Conservation (phyloP, 805 yeast genomes). For the Tetrapisispora pingtungensis region DNA sequence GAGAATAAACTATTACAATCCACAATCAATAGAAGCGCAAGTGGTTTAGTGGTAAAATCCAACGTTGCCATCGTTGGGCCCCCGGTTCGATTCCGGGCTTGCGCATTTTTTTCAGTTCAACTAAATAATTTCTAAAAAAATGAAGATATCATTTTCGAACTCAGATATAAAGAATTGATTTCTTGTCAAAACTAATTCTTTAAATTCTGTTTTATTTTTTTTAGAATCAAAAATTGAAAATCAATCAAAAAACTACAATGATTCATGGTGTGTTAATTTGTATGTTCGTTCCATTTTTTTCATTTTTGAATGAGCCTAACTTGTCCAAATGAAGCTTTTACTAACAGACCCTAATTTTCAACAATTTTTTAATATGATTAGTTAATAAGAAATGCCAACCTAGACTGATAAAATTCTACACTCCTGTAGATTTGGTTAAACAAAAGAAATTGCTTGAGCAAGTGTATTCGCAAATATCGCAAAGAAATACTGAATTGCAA, state of each 20-base stretch:
- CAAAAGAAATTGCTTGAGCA: constrained; percentile 75
- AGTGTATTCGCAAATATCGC: constrained; percentile 66
- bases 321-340: neutral
- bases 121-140: no score
- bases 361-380: constrained; percentile 14
- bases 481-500: constrained; percentile 54
- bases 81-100: constrained; percentile 31
- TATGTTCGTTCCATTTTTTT: constrained; percentile 32
- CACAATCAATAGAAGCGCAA: no score
- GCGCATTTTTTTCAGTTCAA: constrained; percentile 14
- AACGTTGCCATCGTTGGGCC: constrained; percentile 32
- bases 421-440: constrained; percentile 77
- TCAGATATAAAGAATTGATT: no score
- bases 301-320: neutral
- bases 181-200: no score
- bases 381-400: constrained; percentile 90
- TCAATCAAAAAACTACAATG: constrained; percentile 33
- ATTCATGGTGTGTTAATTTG: constrained; percentile 80
- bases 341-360: constrained; percentile 1
- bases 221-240: no score
- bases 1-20: no score
- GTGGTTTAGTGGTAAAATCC: constrained; percentile 31
- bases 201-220: no score
- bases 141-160: no score
- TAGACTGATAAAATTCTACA: constrained; percentile 80